phyloP scores from a whole-genome alignment of 352 stramenopile genomes.

The Phytophthora colocasiae region DNA sequence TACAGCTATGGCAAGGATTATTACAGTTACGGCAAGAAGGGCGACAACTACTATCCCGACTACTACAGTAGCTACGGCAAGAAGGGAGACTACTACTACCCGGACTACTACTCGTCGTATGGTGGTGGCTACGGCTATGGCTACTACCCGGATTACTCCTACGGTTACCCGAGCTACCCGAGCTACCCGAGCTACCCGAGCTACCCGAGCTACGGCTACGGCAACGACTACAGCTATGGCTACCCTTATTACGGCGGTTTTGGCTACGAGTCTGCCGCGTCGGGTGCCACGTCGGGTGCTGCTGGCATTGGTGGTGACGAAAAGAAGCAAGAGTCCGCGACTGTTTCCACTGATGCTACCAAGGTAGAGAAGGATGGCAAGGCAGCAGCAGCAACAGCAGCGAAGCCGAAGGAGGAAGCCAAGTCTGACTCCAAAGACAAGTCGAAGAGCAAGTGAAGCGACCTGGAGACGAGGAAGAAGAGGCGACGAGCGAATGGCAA shows the following conservation, averaged over 20 bases:
- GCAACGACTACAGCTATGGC: too few relatives aligned
- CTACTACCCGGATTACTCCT: neutral
- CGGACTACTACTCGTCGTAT: neutral
- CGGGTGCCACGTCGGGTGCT: neutral
- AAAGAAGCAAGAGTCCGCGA: slow-evolving; percentile 1
- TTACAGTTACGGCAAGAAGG: neutral
- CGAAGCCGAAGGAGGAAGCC: neutral
- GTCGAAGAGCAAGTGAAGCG: slow-evolving; percentile 3
- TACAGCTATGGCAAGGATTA: neutral
- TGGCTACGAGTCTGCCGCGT: neutral
- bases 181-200: neutral
- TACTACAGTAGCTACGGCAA: neutral
- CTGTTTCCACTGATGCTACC: neutral
- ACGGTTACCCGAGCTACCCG: neutral
- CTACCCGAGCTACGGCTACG: too few relatives aligned
- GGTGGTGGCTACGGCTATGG: neutral
- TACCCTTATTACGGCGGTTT: neutral
- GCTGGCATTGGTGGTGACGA: neutral
- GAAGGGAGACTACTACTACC: neutral
- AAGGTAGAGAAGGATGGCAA: slow-evolving; percentile 1
- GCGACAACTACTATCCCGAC: neutral
- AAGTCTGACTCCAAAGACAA: neutral
- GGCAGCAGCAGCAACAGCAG: neutral
- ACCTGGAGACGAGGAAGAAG: neutral
- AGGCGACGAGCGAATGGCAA: neutral